Evolutionary conservation across 495 filamentous ascomycete species (phyloP), one percentile per base, ranked within the genome.

Genomic region (Coniosporium apollinis): DNA sequence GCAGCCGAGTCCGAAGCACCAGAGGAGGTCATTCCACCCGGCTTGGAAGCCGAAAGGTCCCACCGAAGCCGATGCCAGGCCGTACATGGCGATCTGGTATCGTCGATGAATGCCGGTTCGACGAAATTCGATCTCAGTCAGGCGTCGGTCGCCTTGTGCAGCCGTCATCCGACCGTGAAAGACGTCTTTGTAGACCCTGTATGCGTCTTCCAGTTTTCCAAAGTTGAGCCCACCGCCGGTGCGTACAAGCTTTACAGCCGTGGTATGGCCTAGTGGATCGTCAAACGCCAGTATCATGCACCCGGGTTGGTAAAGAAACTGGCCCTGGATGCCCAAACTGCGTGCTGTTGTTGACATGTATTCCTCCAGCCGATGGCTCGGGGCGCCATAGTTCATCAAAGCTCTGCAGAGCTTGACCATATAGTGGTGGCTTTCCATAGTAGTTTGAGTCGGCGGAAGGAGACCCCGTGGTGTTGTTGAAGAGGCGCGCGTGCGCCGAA

Each of bases 221-320:
- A 96, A 62, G 54, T 96, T 79, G 28, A 94, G 69, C 0, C 81
- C 85, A 51, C 85, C 80, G 2, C 54, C 56, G 5, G 70, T 65
- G 19, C 80, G 71, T 9, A 96, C 76, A 28, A 96, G 72, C 54
- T 89, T 87, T 34, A 94, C 80, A 52, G 93, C 87, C 5, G 85
- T 84, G 6, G 87, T 94, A 48, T 94, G 86, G 6, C 83, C 91
- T 17, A 74, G 68, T 17, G 69, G 65, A 57, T 96, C 87, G 48
- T 92, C 87, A 49, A 96, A 94, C 3, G 82, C 84, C 39, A 93
- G 77, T 41, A 96, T 81, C 87, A 94, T 96, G 47, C 82, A 91
- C 14, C 82, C 82, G 1, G 87, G 87, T 16, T 94, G 74, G 50
- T 94, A 94, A 28, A 94, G 58, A 47, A 92, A 94, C 41, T 92